phyloP scores from a whole-genome alignment of 306 rosid species.

The Rosa chinensis region DNA sequence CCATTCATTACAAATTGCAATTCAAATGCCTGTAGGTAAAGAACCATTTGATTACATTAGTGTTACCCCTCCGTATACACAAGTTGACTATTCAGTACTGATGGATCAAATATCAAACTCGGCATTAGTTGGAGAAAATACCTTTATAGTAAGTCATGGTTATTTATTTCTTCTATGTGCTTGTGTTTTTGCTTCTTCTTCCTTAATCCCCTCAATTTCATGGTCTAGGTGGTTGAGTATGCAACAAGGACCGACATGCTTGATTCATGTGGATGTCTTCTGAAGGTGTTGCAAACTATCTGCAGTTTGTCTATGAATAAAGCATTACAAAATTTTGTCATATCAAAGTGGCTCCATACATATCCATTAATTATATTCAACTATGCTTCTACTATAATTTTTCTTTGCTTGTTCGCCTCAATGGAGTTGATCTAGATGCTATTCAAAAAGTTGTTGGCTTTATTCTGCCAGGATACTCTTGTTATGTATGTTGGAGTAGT shows the following conservation, averaged over 20 bases:
- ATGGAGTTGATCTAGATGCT: background rate
- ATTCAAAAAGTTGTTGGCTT: constrained; percentile 4
- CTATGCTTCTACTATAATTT: background rate
- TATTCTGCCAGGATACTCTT: constrained; percentile 3
- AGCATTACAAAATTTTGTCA: background rate
- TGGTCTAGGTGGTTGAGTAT: constrained; percentile 81
- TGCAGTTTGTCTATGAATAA: background rate
- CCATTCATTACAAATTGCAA: background rate
- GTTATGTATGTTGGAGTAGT: background rate
- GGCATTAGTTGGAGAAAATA: constrained; percentile 64
- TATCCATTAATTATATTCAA: background rate
- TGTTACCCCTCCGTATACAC: constrained; percentile 88
- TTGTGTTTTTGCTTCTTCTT: constrained; percentile 20
- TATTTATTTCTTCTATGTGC: constrained; percentile 20
- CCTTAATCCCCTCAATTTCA: constrained; percentile 11
- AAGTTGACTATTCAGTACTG: constrained; percentile 75
- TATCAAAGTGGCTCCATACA: background rate
- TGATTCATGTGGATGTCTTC: constrained; percentile 75
- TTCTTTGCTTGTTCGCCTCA: background rate
- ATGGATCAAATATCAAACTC: constrained; percentile 82
- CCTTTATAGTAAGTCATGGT: constrained; percentile 64
- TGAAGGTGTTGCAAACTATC: constrained; percentile 61
- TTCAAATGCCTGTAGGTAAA: constrained; percentile 49
- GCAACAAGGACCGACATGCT: constrained; percentile 80
- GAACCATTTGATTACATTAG: constrained; percentile 84